Percentiles rank a stretch among this genome's conserved stretches.
These are phyloP conservation scores for Candida railenensis DNA, from an alignment of 805 yeast genomes.

Conservation along the genomic window DNA sequence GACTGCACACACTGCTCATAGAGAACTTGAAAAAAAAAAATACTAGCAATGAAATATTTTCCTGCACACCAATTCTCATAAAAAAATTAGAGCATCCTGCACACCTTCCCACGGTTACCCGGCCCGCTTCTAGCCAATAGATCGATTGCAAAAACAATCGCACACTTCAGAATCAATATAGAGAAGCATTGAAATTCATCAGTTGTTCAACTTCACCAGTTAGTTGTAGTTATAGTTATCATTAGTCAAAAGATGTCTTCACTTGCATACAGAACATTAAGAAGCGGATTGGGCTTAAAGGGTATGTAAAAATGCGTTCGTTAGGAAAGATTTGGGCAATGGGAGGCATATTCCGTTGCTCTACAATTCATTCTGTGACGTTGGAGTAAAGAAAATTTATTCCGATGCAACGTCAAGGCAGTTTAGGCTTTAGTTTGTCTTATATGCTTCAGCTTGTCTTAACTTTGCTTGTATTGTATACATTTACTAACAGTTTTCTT, in stretches of 20 bases:
- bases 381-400: too few species aligned
- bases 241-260: constrained; percentile 28
- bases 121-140: constrained; percentile 12
- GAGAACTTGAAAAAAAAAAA: too few species aligned
- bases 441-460: too few species aligned
- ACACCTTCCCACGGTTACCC: constrained; percentile 5
- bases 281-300: constrained; percentile 39
- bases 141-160: constrained; percentile 7
- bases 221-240: neutral
- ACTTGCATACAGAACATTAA: constrained; percentile 46
- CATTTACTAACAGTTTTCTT: constrained; percentile 16
- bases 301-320: constrained; percentile 33
- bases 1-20: too few species aligned
- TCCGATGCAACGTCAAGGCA: too few species aligned
- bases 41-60: too few species aligned
- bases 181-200: constrained; percentile 1
- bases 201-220: neutral
- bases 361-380: too few species aligned
- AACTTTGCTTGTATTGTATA: neutral
- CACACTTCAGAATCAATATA: constrained; percentile 2
- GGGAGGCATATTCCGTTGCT: too few species aligned
- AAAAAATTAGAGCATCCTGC: too few species aligned
- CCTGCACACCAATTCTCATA: too few species aligned
- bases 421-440: too few species aligned
- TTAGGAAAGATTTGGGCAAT: too few species aligned